Percentiles rank a stretch among this genome's conserved stretches.
Conservation (phyloP, 2,329 filamentous ascomycete species). For the Pseudogymnoascus sp. region DNA sequence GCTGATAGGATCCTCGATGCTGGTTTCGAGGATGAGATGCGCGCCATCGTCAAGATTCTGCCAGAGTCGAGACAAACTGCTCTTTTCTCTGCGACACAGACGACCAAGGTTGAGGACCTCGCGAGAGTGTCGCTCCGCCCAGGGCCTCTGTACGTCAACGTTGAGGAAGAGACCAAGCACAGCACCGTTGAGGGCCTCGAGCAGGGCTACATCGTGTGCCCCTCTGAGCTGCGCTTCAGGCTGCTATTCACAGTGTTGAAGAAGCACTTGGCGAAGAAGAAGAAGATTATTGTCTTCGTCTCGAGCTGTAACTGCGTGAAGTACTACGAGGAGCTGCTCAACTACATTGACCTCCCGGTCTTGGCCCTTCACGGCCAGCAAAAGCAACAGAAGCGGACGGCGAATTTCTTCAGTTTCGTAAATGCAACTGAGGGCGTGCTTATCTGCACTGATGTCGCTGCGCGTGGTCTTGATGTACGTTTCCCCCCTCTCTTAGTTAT, state of each 20-base stretch:
- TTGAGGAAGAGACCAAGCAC: slow-evolving; percentile 81
- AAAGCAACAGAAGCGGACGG: slow-evolving; percentile 98
- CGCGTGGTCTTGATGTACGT: slow-evolving; percentile 77
- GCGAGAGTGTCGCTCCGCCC: slow-evolving; percentile 86
- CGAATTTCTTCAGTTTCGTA: slow-evolving; percentile 95
- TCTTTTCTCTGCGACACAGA: slow-evolving; percentile 98
- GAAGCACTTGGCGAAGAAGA: slow-evolving; percentile 71
- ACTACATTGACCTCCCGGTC: slow-evolving; percentile 92
- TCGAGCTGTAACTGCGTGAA: slow-evolving; percentile 88
- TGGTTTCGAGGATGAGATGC: slow-evolving; percentile 98
- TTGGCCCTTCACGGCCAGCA: slow-evolving; percentile 87
- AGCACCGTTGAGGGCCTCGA: slow-evolving; percentile 90
- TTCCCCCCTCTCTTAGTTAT: background rate
- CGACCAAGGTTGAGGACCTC: slow-evolving; percentile 95
- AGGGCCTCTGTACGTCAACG: slow-evolving; percentile 93
- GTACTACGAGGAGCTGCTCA: slow-evolving; percentile 90
- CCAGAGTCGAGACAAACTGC: slow-evolving; percentile 87
- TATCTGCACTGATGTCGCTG: slow-evolving; percentile 95
- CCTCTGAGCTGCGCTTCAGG: slow-evolving; percentile 87
- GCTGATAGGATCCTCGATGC: slow-evolving; percentile 95
- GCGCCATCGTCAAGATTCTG: slow-evolving; percentile 89
- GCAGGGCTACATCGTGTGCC: slow-evolving; percentile 91
- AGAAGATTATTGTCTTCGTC: slow-evolving; percentile 95
- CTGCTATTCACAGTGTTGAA: slow-evolving; percentile 92
- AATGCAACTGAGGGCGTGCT: slow-evolving; percentile 78